These are phyloP conservation scores for Claviceps humidiphila DNA, from an alignment of 2,329 filamentous ascomycete genomes.

Conservation along the genomic window DNA sequence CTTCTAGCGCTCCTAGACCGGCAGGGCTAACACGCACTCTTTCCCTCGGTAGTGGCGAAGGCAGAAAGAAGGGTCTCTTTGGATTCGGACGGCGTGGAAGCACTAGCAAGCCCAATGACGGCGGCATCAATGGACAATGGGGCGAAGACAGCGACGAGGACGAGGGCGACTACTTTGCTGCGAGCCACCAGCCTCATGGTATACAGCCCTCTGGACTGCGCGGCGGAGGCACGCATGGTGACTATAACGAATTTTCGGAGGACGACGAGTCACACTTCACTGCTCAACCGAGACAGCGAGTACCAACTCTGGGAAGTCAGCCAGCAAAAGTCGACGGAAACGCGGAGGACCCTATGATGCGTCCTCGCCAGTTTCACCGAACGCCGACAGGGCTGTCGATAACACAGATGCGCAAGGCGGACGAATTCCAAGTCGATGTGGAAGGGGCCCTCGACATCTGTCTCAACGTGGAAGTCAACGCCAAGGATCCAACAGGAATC, in stretches of 20 bases:
- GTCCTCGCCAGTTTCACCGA: constrained; percentile 42
- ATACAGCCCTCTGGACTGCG: constrained; percentile 21
- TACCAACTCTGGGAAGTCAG: constrained; percentile 17
- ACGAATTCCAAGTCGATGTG: constrained; percentile 54
- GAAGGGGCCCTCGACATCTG: constrained; percentile 76
- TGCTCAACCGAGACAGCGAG: constrained; percentile 21
- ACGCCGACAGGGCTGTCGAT: constrained; percentile 55
- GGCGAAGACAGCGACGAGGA: constrained; percentile 32
- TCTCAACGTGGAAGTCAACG: constrained; percentile 78
- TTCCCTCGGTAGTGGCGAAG: constrained; percentile 44
- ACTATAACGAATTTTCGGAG: constrained; percentile 31
- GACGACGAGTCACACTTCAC: constrained; percentile 48
- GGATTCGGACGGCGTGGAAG: constrained; percentile 29
- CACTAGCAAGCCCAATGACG: constrained; percentile 29
- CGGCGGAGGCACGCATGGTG: constrained; percentile 27
- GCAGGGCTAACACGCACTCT: constrained; percentile 41
- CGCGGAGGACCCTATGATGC: constrained; percentile 10
- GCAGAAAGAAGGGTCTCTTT: constrained; percentile 28
- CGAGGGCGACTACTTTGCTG: constrained; percentile 19
- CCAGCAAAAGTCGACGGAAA: constrained; percentile 12
- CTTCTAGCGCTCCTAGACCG: constrained; percentile 23
- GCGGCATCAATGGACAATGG: constrained; percentile 43
- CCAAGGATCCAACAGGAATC: constrained; percentile 73
- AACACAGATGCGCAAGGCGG: constrained; percentile 44
- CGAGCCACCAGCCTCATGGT: constrained; percentile 9